Conservation (phyloP, 805 yeast genomes). For the Wilhelminamyces savonicus region DNA sequence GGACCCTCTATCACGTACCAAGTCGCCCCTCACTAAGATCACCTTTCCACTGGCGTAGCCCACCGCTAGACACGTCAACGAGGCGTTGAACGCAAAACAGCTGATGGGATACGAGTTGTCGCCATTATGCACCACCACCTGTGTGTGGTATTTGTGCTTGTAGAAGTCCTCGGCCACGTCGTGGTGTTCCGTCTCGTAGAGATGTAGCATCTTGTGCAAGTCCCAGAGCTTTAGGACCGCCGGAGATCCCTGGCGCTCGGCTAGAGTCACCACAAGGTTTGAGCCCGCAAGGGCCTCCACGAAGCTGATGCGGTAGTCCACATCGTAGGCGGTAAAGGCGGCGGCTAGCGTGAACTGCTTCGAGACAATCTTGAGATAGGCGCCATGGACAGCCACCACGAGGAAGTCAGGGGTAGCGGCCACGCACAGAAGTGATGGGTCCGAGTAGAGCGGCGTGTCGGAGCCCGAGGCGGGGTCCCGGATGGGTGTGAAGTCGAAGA, state of each 20-base stretch:
- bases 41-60: slow-evolving; percentile 86
- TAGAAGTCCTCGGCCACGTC: slow-evolving; percentile 8
- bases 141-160: slow-evolving; percentile 47
- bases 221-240: slow-evolving; percentile 69
- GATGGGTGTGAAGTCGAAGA: slow-evolving; percentile 78
- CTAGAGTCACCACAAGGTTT: slow-evolving; percentile 60
- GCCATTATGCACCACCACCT: slow-evolving; percentile 61
- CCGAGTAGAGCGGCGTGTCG: slow-evolving; percentile 66
- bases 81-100: slow-evolving; percentile 47
- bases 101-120: slow-evolving; percentile 76
- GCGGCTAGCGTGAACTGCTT: slow-evolving; percentile 38
- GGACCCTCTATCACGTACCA: slow-evolving; percentile 82
- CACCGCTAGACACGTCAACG: slow-evolving; percentile 59
- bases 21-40: slow-evolving; percentile 78
- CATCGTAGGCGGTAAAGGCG: slow-evolving; percentile 59
- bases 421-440: slow-evolving; percentile 62
- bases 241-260: slow-evolving; percentile 69
- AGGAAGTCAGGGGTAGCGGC: slow-evolving; percentile 51
- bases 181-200: slow-evolving; percentile 13
- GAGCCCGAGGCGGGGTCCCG: slow-evolving; percentile 72
- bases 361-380: slow-evolving; percentile 48
- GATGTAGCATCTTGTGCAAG: slow-evolving; percentile 42
- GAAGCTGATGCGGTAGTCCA: slow-evolving; percentile 57
- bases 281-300: slow-evolving; percentile 43
- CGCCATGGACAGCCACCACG: slow-evolving; percentile 52